phyloP scores from a whole-genome alignment of 2,329 filamentous ascomycete genomes.

The Aspergillus versicolor region DNA sequence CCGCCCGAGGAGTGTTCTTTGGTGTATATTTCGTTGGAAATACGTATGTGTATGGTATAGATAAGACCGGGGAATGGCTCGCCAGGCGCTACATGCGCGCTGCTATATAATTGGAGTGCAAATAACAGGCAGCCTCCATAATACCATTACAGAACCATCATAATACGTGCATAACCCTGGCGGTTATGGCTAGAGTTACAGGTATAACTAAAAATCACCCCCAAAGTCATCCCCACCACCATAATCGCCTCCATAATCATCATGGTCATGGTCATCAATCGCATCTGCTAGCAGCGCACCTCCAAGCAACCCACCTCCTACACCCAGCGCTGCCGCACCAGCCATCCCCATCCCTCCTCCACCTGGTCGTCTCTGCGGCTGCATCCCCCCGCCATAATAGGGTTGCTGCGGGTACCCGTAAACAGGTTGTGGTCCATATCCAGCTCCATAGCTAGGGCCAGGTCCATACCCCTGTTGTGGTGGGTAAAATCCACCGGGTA shows the following conservation, averaged over 20 bases:
- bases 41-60: background rate
- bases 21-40: background rate
- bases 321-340: slow-evolving; percentile 73
- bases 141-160: background rate
- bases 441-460: slow-evolving; percentile 28
- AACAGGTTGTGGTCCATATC: slow-evolving; percentile 31
- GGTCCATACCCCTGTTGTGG: slow-evolving; percentile 39
- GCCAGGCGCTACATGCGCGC: background rate
- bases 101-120: background rate
- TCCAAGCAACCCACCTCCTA: slow-evolving; percentile 78
- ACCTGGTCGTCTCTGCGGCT: slow-evolving; percentile 43
- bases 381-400: slow-evolving; percentile 32
- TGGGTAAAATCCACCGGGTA: slow-evolving; percentile 23
- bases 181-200: background rate
- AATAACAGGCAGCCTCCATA: background rate
- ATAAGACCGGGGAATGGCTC: background rate
- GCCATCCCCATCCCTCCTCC: slow-evolving; percentile 63
- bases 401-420: slow-evolving; percentile 41
- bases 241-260: slow-evolving; percentile 13
- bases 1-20: background rate
- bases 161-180: background rate
- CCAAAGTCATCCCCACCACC: slow-evolving; percentile 14
- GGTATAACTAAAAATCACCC: slow-evolving; percentile 7
- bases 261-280: slow-evolving; percentile 52
- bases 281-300: slow-evolving; percentile 70